phyloP scores from a whole-genome alignment of 139 green algal species.

The Picochlorum sp. region DNA sequence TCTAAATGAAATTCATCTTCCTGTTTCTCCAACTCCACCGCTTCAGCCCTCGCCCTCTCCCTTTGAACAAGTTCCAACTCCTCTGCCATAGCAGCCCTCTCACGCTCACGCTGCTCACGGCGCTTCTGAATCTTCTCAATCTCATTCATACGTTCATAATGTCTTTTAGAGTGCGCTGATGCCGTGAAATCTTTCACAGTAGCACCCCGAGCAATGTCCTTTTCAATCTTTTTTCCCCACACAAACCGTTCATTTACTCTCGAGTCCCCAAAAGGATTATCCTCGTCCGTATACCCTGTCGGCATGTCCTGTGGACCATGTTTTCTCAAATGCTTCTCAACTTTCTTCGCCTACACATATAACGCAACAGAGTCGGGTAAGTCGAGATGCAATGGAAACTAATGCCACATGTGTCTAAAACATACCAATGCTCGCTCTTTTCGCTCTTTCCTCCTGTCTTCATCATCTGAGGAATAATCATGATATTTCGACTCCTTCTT shows the following conservation, averaged over 20 bases:
- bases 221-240: slow-evolving; percentile 93
- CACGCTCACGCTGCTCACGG: slow-evolving; percentile 68
- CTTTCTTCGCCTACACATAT: slow-evolving; percentile 40
- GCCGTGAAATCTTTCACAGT: slow-evolving; percentile 53
- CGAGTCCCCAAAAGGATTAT: slow-evolving; percentile 68
- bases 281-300: slow-evolving; percentile 58
- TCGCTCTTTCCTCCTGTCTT: background rate
- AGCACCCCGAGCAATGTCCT: slow-evolving; percentile 48
- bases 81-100: slow-evolving; percentile 70
- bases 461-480: background rate
- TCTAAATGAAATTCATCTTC: slow-evolving; percentile 67
- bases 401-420: too few species aligned
- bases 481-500: too few species aligned
- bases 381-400: background rate
- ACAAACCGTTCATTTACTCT: slow-evolving; percentile 71
- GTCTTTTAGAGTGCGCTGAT: slow-evolving; percentile 40
- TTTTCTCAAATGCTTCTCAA: slow-evolving; percentile 51
- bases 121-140: slow-evolving; percentile 89
- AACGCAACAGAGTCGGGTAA: background rate
- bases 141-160: slow-evolving; percentile 60
- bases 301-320: slow-evolving; percentile 20
- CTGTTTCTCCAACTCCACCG: slow-evolving; percentile 68
- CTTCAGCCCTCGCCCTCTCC: slow-evolving; percentile 60
- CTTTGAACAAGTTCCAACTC: slow-evolving; percentile 75
- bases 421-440: slow-evolving; percentile 3